These are phyloP conservation scores for Ganoderma multipileum DNA, from an alignment of 1,284 basidiomycete genomes.

Conservation along the genomic window DNA sequence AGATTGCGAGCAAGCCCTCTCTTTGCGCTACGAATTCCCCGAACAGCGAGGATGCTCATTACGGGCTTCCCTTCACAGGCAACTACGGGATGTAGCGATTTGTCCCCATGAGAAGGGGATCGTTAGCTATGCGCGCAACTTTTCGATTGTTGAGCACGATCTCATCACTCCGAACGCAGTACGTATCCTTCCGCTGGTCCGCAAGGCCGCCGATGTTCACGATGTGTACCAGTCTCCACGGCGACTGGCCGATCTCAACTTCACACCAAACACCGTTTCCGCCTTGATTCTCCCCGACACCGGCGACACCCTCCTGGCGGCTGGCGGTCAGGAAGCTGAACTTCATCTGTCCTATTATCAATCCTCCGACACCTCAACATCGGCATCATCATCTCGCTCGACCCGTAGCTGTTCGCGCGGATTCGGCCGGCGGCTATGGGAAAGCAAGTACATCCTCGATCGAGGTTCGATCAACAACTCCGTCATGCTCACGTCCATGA, in stretches of 20 bases:
- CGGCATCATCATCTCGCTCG: constrained; percentile 31
- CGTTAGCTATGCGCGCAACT: constrained; percentile 67
- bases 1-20: not conserved
- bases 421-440: constrained; percentile 54
- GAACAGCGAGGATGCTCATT: not conserved
- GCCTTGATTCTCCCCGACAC: constrained; percentile 62
- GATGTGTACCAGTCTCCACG: constrained; percentile 50
- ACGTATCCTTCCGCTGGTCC: constrained; percentile 37
- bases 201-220: constrained; percentile 1
- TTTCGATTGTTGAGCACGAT: constrained; percentile 73
- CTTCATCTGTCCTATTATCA: constrained; percentile 71
- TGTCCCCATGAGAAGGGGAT: constrained; percentile 74
- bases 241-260: constrained; percentile 60
- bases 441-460: constrained; percentile 59
- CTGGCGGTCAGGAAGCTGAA: constrained; percentile 84
- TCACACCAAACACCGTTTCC: constrained; percentile 73
- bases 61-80: constrained; percentile 48
- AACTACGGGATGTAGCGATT: constrained; percentile 77
- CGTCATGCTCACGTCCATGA: constrained; percentile 71
- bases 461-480: constrained; percentile 85
- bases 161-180: constrained; percentile 58
- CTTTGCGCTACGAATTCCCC: not conserved
- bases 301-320: constrained; percentile 73
- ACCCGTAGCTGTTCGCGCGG: constrained; percentile 30
- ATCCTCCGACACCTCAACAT: constrained; percentile 36